phyloP scores from a whole-genome alignment of 1,284 basidiomycete genomes.

The Vanrija pseudolonga region DNA sequence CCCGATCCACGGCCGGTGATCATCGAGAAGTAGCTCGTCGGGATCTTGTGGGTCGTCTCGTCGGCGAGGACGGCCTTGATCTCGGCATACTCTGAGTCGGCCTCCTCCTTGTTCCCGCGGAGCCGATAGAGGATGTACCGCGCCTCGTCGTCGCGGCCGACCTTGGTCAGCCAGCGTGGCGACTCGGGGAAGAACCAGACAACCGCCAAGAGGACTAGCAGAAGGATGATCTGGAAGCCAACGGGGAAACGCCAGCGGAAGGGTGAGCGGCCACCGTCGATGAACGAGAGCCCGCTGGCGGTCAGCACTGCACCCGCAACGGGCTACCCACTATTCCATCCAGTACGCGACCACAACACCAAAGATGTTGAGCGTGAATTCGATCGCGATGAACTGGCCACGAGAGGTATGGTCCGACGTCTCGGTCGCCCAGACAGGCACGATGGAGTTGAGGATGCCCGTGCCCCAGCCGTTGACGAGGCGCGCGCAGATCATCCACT shows the following conservation, averaged over 20 bases:
- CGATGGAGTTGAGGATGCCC: conserved; percentile 61
- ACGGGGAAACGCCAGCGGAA: conserved; percentile 57
- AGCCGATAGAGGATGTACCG: conserved; percentile 45
- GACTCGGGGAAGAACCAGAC: conserved; percentile 54
- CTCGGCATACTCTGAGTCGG: conserved; percentile 27
- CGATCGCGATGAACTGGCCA: conserved; percentile 57
- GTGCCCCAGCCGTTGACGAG: conserved; percentile 46
- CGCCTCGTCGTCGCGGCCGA: conserved; percentile 37
- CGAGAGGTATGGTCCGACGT: conserved; percentile 57
- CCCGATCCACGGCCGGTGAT: conserved; percentile 15
- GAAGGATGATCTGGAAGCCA: conserved; percentile 44
- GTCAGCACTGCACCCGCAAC: background rate
- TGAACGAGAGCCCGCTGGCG: conserved; percentile 40
- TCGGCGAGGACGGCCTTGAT: conserved; percentile 46
- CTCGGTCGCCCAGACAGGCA: conserved; percentile 42
- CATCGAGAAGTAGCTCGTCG: conserved; percentile 18
- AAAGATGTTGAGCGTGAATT: conserved; percentile 40
- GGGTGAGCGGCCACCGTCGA: conserved; percentile 57
- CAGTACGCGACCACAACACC: conserved; percentile 55
- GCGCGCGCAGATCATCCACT: conserved; percentile 62
- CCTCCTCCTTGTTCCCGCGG: conserved; percentile 18
- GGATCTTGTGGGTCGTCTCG: conserved; percentile 15
- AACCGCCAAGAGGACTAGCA: conserved; percentile 49
- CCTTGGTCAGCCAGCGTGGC: conserved; percentile 60
- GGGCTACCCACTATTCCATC: conserved; percentile 48